phyloP scores from a whole-genome alignment of 169 alveolate species.

The Eimeria brunetti region DNA sequence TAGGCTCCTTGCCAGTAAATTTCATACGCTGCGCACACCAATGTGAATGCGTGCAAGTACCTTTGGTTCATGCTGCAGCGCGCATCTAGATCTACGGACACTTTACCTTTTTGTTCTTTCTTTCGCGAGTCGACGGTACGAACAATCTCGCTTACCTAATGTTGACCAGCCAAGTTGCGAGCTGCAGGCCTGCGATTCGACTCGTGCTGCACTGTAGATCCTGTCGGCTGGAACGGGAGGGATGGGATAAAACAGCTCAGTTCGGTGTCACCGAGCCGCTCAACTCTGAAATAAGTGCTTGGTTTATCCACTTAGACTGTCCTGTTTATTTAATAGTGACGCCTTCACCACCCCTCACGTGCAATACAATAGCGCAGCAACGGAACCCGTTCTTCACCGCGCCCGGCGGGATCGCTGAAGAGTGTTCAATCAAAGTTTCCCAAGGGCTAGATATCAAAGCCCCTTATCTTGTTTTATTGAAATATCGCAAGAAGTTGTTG shows the following conservation, averaged over 20 bases:
- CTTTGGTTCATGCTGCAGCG: neutral
- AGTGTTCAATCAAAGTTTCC: neutral
- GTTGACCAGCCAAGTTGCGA: neutral
- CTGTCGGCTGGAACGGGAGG: neutral
- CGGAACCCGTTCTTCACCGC: neutral
- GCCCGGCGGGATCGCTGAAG: neutral
- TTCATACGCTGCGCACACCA: neutral
- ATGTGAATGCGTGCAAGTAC: neutral
- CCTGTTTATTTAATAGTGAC: neutral
- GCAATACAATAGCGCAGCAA: neutral
- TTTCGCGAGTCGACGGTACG: neutral
- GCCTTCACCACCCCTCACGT: neutral
- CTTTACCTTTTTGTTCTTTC: neutral
- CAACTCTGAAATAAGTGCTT: too few species aligned
- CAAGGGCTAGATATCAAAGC: neutral
- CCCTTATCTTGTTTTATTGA: neutral
- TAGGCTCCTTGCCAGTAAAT: neutral
- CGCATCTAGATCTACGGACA: neutral
- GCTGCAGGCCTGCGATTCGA: neutral
- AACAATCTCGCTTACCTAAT: neutral
- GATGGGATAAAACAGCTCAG: neutral
- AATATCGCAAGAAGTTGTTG: neutral
- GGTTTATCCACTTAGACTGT: neutral
- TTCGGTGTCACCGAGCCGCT: neutral
- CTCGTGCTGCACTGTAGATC: neutral